phyloP scores from a whole-genome alignment of 2,329 filamentous ascomycete species.

The Beauveria asiatica region DNA sequence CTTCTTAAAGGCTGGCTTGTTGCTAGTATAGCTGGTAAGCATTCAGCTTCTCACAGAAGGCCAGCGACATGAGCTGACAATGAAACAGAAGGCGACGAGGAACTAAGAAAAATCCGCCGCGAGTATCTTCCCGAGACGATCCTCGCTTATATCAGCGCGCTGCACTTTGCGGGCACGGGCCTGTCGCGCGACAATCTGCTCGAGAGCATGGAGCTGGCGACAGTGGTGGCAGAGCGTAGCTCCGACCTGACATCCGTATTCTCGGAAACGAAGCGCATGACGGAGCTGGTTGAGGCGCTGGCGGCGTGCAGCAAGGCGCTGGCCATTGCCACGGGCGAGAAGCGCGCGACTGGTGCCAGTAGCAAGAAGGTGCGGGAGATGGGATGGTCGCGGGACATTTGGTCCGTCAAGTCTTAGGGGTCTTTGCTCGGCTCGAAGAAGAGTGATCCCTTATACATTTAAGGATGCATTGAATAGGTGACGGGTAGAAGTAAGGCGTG shows the following conservation, averaged over 20 bases:
- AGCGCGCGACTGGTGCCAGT: constrained; percentile 38
- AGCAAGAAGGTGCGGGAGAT: constrained; percentile 53
- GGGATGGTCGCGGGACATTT: constrained; percentile 56
- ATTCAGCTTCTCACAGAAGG: neutral
- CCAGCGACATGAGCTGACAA: constrained; percentile 10
- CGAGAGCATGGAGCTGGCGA: constrained; percentile 79
- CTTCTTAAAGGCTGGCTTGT: constrained; percentile 59
- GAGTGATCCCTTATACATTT: neutral
- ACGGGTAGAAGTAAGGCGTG: neutral
- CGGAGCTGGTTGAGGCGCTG: constrained; percentile 67
- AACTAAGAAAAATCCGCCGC: constrained; percentile 58
- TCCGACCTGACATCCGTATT: constrained; percentile 60
- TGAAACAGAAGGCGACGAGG: constrained; percentile 44
- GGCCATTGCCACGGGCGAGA: constrained; percentile 46
- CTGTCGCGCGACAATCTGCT: constrained; percentile 69
- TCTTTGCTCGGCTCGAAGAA: neutral
- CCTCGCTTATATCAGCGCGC: constrained; percentile 70
- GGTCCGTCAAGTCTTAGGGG: constrained; percentile 43
- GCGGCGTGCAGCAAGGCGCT: constrained; percentile 69
- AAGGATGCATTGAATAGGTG: neutral
- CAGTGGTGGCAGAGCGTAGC: constrained; percentile 61
- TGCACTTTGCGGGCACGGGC: constrained; percentile 70
- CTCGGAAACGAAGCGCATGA: constrained; percentile 56
- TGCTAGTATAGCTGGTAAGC: constrained; percentile 45
- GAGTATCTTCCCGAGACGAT: constrained; percentile 80